A percentile compares a stretch with the other conserved stretches of the same genome.
These are phyloP conservation scores for Globisporangium alternatum DNA, from an alignment of 352 stramenopile species.

Conservation along the genomic window DNA sequence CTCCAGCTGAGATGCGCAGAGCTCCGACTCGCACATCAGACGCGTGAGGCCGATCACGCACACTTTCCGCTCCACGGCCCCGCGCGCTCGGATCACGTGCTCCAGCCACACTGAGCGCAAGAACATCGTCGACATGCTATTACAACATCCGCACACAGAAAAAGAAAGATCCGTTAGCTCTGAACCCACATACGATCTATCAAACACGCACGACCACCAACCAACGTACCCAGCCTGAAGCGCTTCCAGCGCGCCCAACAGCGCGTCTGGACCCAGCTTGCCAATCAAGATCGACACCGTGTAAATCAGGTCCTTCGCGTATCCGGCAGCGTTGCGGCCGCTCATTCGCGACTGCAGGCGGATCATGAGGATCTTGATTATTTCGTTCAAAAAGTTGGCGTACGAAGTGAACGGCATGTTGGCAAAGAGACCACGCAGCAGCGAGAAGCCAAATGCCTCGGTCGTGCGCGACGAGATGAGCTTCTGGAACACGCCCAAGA, in stretches of 20 bases:
- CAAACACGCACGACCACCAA: conserved; percentile 19
- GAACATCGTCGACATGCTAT: conserved; percentile 90
- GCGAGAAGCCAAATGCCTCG: conserved; percentile 91
- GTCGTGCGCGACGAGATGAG: conserved; percentile 93
- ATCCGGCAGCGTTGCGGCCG: conserved; percentile 75
- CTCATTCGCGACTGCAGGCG: conserved; percentile 91
- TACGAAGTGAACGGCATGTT: conserved; percentile 81
- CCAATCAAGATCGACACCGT: conserved; percentile 87
- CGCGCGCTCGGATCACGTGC: conserved; percentile 69
- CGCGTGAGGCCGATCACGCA: conserved; percentile 67
- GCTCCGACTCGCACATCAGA: conserved; percentile 72
- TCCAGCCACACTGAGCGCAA: conserved; percentile 87
- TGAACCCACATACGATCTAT: conserved; percentile 12
- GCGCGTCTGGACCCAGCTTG: conserved; percentile 79
- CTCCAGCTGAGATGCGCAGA: conserved; percentile 47
- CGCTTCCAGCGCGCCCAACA: conserved; percentile 80
- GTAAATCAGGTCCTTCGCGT: conserved; percentile 90
- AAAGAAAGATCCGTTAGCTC: conserved; percentile 21
- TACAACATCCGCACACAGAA: conserved; percentile 24
- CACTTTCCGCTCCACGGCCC: conserved; percentile 60
- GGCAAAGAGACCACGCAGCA: conserved; percentile 89
- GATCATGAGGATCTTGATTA: conserved; percentile 95
- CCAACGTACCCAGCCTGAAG: conserved; percentile 81
- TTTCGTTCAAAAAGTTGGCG: conserved; percentile 82
- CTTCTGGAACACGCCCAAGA: conserved; percentile 99